phyloP scores from a whole-genome alignment of 1,139 yeast genomes.

The Spathaspora sp. region DNA sequence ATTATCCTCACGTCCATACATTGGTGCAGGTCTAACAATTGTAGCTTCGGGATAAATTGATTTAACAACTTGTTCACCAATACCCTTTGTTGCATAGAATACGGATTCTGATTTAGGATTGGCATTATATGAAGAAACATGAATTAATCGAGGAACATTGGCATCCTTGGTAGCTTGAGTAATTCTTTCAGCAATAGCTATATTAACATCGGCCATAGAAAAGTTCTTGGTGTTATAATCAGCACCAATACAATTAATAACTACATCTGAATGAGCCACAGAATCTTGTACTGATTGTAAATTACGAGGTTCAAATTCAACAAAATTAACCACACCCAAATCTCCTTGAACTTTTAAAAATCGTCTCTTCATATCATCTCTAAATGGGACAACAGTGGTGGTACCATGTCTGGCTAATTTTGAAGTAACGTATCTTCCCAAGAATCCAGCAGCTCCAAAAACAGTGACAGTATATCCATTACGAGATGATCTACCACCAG shows the following conservation, averaged over 20 bases:
- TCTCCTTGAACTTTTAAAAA: slow-evolving; percentile 84
- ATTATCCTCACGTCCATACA: slow-evolving; percentile 76
- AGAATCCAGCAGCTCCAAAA: slow-evolving; percentile 79
- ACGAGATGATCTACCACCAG: slow-evolving; percentile 84
- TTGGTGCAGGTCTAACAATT: slow-evolving; percentile 82
- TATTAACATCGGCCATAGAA: slow-evolving; percentile 78
- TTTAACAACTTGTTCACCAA: slow-evolving; percentile 71
- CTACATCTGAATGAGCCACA: slow-evolving; percentile 81
- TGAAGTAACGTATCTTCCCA: slow-evolving; percentile 72
- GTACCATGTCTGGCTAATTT: slow-evolving; percentile 85
- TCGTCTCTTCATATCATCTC: slow-evolving; percentile 79
- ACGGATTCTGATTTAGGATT: slow-evolving; percentile 65
- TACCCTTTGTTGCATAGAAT: slow-evolving; percentile 78
- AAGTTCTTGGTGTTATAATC: slow-evolving; percentile 80
- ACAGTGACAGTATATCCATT: slow-evolving; percentile 92
- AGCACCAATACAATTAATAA: slow-evolving; percentile 76
- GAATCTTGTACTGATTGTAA: slow-evolving; percentile 73
- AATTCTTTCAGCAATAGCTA: slow-evolving; percentile 75
- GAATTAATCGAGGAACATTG: slow-evolving; percentile 73
- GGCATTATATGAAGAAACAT: slow-evolving; percentile 81
- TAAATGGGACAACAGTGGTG: slow-evolving; percentile 68
- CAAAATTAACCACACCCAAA: slow-evolving; percentile 81
- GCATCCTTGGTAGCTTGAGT: slow-evolving; percentile 72
- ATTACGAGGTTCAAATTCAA: slow-evolving; percentile 83
- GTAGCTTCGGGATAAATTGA: slow-evolving; percentile 74